Base-by-base conservation (phyloP, 2,329 filamentous ascomycete species). In the Sporothrix curviconia region DNA sequence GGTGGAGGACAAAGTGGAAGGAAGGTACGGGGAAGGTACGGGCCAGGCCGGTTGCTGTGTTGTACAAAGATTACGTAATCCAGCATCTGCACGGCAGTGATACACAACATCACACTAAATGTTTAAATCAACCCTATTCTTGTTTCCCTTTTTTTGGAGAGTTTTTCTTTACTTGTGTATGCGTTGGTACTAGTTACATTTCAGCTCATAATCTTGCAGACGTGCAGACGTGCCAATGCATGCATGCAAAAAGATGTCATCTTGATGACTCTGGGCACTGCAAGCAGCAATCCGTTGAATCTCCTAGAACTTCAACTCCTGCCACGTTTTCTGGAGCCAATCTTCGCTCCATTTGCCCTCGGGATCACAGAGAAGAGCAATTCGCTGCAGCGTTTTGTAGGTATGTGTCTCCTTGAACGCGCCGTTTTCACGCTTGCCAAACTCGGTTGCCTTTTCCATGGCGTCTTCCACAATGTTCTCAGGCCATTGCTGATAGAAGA, bases 401-500 rank as follows among this genome's bases (percentile, higher is more conserved):
- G 57, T 56, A 7, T n/a, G 52, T 14, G 57, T 30, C 22, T 30
- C 7, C 7, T 19, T 32, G 22, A 40, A 59, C 2, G 6, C 8
- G n/a, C 7, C 14, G 32, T 39, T 47, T 4, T 34, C 22, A 7
- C 11, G n/a, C 11, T 12, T 8, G 3, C 39, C 53, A 6, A 46
- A 44, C 15, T 19, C 32, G 1, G 39, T 55, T 4, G 50, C 58
- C 15, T n/a, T 17, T 3, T 43, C 44, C n/a, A 52, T 36, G 12
- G 56, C 49, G 5, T 34, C 36, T 1, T 47, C 40, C 11, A 57
- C 9, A 1, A 59, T 44, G 2, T 42, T 6, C n/a, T 11, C 6
- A 2, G 61, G 58, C 61, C 58, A 60, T 28, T 58, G 56, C 15
- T 25, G 7, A 14, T 40, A 24, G 32, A 62, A 63, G 17, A 61